phyloP scores from a whole-genome alignment of 345 rosid species.

The Eucalyptus polyanthemos region DNA sequence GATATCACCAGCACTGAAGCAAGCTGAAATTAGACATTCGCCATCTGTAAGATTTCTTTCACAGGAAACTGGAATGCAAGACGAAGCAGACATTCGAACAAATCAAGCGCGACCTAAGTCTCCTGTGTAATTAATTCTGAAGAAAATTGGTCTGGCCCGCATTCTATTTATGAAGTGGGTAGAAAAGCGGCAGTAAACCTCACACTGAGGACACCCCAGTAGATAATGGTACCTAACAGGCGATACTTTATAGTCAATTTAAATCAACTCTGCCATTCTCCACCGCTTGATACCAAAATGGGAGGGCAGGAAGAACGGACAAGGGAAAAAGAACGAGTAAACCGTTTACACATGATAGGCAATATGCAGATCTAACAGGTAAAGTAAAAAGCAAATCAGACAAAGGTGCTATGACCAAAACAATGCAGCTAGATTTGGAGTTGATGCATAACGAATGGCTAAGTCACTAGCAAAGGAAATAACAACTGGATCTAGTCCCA shows the following conservation, averaged over 20 bases:
- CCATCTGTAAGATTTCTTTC: not conserved
- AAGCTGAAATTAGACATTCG: conserved; percentile 30
- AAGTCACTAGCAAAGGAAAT: not conserved
- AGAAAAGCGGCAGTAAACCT: not conserved
- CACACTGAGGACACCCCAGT: not conserved
- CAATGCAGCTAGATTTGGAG: not conserved
- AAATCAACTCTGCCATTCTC: not conserved
- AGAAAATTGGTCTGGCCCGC: not conserved
- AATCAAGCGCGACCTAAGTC: not conserved
- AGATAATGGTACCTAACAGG: not conserved
- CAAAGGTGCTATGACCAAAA: not conserved
- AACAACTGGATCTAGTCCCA: not conserved
- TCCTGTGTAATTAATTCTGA: not conserved
- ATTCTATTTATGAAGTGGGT: not conserved
- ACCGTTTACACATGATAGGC: not conserved
- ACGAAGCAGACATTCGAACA: not conserved
- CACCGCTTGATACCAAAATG: not conserved
- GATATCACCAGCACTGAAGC: conserved; percentile 53
- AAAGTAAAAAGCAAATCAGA: not conserved
- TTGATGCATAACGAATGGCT: not conserved
- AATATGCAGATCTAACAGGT: not conserved
- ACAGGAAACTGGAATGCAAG: not conserved
- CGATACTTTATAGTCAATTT: not conserved
- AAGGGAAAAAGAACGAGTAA: not conserved
- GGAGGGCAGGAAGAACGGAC: not conserved